Base-by-base conservation (phyloP, 768 basidiomycete genomes). In the Kwoniella sp. region DNA sequence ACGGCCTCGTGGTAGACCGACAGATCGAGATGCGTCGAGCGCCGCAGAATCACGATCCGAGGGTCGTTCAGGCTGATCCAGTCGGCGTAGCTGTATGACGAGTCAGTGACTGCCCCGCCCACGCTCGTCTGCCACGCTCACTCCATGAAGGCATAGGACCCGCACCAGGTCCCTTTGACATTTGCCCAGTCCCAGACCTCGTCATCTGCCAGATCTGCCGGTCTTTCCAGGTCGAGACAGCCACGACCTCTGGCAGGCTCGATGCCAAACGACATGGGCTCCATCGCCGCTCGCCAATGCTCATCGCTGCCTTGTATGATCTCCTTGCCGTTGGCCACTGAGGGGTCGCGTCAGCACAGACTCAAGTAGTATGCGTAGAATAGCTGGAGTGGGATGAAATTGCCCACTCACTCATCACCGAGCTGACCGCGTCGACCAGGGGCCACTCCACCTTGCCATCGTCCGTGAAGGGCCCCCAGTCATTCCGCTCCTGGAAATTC, bases 131-230 rank as follows among this genome's bases (percentile, higher is more conserved):
- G 40, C n/a, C 15, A 14, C 3, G 45, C 53, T 50, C 39, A 73
- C 62, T 73, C 72, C 22, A 73, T 42, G 51, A 73, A 73, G 19
- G 72, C 70, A 56, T 73, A 73, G 2, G 64, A 65, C n/a, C 72
- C 72, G 25, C 57, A 56, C 72, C 72, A 71, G 1, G 36, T 22
- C 0, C 72, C 70, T 29, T 58, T 50, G 0, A 73, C 64, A 9
- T 59, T 68, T 8, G 70, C 72, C 72, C 72, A 73, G 49, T 73
- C 72, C 62, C 57, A 61, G 0, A 65, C 33, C 23, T 62, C 59
- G 6, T 37, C 60, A 1, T 63, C 52, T 1, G 36, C 56, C 20
- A 65, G 38, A 43, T 53, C 52, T 3, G 29, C 46, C 17, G 67
- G 65, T 39, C 53, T 33, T 20, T 38, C 44, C 10, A 70, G 40